Evolutionary conservation across 176 grass and related monocot species (phyloP), one percentile per base, ranked within the genome.

Genomic region (Aegilops longissima): DNA sequence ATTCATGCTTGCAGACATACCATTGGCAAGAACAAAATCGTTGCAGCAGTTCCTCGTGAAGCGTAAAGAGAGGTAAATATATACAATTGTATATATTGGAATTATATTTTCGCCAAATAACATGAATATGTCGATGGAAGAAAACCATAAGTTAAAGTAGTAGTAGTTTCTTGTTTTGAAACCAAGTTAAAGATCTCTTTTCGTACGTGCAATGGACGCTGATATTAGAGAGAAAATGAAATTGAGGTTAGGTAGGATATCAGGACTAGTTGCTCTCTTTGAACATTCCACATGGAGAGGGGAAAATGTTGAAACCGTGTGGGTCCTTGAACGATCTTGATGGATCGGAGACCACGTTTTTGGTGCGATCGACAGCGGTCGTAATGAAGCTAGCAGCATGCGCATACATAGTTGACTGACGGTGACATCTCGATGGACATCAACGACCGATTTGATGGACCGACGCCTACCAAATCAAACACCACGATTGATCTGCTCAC

Each of bases 41-140:
- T 34, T 97, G 82, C 95, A 93, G 69, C 90, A 86, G 27, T 97
- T 97, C 75, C 73, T 97, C 9, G 78, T 30, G 18, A 97, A 91
- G 84, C 70, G 92, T 61, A 93, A 94, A 71, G 76, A 87, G 70
- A 92, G 95, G 95, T 97, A 94, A 61, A 61, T 9, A 38, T 0
- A 54, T 16, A 54, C 58, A 35, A 42, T 13, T 21, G 12, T 72
- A 3, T 72, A 72, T 42, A 38, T 14, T 44, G 3, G n/a, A 44
- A n/a, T 21, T 73, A 42, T 27, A 13, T 29, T 44, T 17, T 65
- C 10, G 39, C 20, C 10, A 12, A 3, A 66, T 49, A 21, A 3
- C 18, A 27, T 33, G 20, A 31, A 6, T 10, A 5, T 18, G 4
- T 66, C 9, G 3, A 67, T 49, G 3, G 11, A 13, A 13, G 0